Conservation (phyloP, 495 filamentous ascomycete genomes). For the Podospora didyma region DNA sequence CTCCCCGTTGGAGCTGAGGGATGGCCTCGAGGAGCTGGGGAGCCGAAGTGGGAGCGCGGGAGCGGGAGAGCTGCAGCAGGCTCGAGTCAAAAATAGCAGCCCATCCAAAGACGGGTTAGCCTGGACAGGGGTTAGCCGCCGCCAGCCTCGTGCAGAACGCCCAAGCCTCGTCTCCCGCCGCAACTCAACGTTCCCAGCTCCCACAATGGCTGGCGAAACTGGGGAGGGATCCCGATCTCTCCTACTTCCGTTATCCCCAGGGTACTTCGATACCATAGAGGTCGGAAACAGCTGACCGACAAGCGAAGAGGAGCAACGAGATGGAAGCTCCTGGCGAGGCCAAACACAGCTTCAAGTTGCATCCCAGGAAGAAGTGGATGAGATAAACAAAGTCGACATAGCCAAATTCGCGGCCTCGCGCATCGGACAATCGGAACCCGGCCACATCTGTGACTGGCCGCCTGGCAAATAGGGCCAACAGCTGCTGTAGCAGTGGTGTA, state of each 20-base stretch:
- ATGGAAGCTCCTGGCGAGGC: no score
- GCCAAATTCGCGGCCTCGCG: not conserved
- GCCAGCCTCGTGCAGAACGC: conserved; percentile 17
- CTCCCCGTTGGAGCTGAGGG: no score
- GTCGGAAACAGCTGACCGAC: no score
- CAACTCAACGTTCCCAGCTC: not conserved
- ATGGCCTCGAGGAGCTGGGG: no score
- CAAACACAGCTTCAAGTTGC: no score
- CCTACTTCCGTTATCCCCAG: no score
- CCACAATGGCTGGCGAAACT: not conserved
- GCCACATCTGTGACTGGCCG: conserved; percentile 14
- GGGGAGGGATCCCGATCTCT: no score
- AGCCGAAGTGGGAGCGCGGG: not conserved
- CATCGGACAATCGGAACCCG: not conserved
- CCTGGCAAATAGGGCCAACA: conserved; percentile 13
- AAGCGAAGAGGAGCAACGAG: no score
- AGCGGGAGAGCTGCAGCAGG: not conserved
- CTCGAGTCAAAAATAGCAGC: conserved; percentile 14
- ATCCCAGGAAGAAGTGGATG: not conserved
- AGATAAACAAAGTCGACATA: not conserved
- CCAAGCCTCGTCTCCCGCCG: conserved; percentile 16
- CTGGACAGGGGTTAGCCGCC: conserved; percentile 13
- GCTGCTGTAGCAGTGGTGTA: not conserved
- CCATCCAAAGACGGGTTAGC: conserved; percentile 1
- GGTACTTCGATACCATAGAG: no score